Evolutionary conservation across 805 yeast species (phyloP), one percentile per base, ranked within the genome.

Genomic region (Hanseniaspora thailandica): DNA sequence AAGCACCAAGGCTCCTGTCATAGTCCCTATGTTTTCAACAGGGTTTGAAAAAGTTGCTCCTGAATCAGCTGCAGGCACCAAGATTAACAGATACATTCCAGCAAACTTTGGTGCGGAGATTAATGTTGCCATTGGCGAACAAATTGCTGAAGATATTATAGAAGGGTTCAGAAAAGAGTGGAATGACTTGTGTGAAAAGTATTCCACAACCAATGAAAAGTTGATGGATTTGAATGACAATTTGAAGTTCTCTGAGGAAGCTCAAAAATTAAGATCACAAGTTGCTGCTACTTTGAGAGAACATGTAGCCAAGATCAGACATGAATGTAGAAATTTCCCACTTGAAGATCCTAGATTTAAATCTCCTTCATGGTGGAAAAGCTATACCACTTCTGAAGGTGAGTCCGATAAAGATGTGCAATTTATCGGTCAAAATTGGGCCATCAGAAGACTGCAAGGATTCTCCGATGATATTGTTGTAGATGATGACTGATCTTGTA

Each of bases 11-110:
- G 80, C 90, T 0, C 97, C 98, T 0, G 78, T 89, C 1, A 77
- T 90, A 15, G 79, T 93, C 15, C 97, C 97, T 1, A 83, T 90
- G 17, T 90, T 82, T 62, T 71, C 86, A 5, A 76, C 80, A 47
- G 98, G 98, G 0, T 84, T 90, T 61, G 96, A 90, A 63, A 79
- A 82, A 62, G 76, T 89, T 25, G 82, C 84, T 10, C 95, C 97
- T 0, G 97, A 90, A 66, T 65, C 68, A 33, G 69, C 77, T 23
- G 76, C 81, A 5, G 78, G 73, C 20, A 66, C 72, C 17, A 69
- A 80, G n/a, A 61, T 81, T 57, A 76, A 77, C 52, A 69, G 84
- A 50, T 74, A 75, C 64, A 59, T 82, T 9, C 87, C 89, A 1
- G 69, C 76, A 43, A 81, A 81, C 55, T 65, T 80, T 44, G 86